phyloP scores from a whole-genome alignment of 2,329 filamentous ascomycete genomes.

The Colletotrichum gigasporum region DNA sequence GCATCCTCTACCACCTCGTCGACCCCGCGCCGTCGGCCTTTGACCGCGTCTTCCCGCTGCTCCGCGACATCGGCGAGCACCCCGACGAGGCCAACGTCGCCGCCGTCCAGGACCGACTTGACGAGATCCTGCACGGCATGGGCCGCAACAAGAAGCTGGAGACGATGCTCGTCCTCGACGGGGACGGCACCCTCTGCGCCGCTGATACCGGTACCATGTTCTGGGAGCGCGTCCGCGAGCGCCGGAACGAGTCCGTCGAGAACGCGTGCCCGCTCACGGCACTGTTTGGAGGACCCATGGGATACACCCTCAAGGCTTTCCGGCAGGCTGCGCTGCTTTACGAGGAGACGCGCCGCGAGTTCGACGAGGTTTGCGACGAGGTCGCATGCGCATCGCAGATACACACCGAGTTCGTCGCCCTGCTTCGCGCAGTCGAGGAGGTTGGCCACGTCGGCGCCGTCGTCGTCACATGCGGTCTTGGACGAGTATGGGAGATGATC shows the following conservation, averaged over 20 bases:
- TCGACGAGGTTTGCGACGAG: slow-evolving; percentile 53
- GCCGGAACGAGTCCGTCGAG: not conserved
- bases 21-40: slow-evolving; percentile 1
- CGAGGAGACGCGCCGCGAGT: slow-evolving; percentile 54
- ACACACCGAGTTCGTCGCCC: slow-evolving; percentile 54
- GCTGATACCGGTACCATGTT: slow-evolving; percentile 61
- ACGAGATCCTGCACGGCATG: slow-evolving; percentile 39
- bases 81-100: slow-evolving; percentile 50
- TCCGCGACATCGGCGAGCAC: slow-evolving; percentile 50
- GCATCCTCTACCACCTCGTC: slow-evolving; percentile 56
- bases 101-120: slow-evolving; percentile 41
- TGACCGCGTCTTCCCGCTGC: slow-evolving; percentile 36
- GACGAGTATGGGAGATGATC: slow-evolving; percentile 64
- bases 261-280: slow-evolving; percentile 46
- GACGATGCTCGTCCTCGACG: slow-evolving; percentile 65
- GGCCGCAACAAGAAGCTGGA: slow-evolving; percentile 37
- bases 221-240: slow-evolving; percentile 47
- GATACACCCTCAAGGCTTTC: slow-evolving; percentile 64
- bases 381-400: slow-evolving; percentile 54
- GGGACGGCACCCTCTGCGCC: slow-evolving; percentile 62
- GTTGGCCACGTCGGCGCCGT: slow-evolving; percentile 53
- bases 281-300: slow-evolving; percentile 56
- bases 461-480: slow-evolving; percentile 64
- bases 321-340: slow-evolving; percentile 62
- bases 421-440: slow-evolving; percentile 48